Evolutionary conservation across 1,284 basidiomycete genomes (phyloP).

Genomic region (Porogramme epimiltina): DNA sequence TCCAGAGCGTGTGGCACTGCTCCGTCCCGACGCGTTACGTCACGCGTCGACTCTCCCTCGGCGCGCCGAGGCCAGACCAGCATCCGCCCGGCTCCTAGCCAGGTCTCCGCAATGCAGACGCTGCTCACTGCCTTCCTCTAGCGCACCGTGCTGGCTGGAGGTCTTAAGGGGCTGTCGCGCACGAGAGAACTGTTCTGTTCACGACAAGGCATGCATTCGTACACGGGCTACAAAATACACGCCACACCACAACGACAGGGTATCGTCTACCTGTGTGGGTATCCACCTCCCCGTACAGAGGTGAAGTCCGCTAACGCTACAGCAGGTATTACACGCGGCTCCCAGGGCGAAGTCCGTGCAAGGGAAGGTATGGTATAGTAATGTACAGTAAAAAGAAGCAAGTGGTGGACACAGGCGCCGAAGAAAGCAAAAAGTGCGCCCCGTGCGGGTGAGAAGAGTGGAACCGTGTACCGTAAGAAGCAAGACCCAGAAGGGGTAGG

Average conservation of each 20-base stretch:
- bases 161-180: too few relatives aligned
- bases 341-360: slow-evolving; percentile 9
- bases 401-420: slow-evolving; percentile 9
- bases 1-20: too few relatives aligned
- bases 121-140: too few relatives aligned
- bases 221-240: slow-evolving; percentile 16
- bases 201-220: slow-evolving; percentile 11
- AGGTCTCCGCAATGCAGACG: too few relatives aligned
- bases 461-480: slow-evolving; percentile 7
- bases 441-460: slow-evolving; percentile 4
- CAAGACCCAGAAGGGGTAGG: slow-evolving; percentile 20
- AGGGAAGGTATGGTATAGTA: slow-evolving; percentile 11
- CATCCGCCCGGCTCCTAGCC: too few relatives aligned
- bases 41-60: slow-evolving; percentile 4
- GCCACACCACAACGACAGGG: slow-evolving; percentile 1
- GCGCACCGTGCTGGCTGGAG: too few relatives aligned
- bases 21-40: slow-evolving; percentile 10
- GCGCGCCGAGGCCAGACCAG: not conserved
- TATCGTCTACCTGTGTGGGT: slow-evolving; percentile 18
- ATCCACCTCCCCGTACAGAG: slow-evolving; percentile 3
- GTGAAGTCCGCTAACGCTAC: slow-evolving; percentile 17
- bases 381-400: slow-evolving; percentile 12
- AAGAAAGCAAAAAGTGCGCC: slow-evolving; percentile 9
- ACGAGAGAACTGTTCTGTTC: too few relatives aligned
- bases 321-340: slow-evolving; percentile 10